These are phyloP conservation scores for Saccharomyces pastorianus DNA, from an alignment of 1,139 yeast species.

Conservation along the genomic window DNA sequence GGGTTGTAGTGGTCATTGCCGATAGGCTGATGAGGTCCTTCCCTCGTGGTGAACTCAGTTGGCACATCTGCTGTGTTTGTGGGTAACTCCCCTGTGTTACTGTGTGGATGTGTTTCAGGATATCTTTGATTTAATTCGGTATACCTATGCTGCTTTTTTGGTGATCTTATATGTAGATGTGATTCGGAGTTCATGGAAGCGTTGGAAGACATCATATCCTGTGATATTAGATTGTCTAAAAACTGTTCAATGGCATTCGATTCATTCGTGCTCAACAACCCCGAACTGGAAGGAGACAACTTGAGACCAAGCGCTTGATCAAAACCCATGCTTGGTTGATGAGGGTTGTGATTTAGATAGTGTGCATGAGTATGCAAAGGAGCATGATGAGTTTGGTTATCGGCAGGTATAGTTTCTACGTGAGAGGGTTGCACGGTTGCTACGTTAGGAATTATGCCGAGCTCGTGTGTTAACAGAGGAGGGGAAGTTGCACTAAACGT, in stretches of 20 bases:
- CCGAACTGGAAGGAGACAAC: constrained; percentile 7
- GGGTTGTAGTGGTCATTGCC: constrained; percentile 6
- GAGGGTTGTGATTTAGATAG: background rate
- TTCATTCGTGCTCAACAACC: constrained; percentile 27
- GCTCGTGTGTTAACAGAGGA: background rate
- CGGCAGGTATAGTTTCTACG: background rate
- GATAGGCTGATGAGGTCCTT: constrained; percentile 3
- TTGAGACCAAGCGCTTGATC: background rate
- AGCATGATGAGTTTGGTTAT: background rate
- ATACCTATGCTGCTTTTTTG: background rate
- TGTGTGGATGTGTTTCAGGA: background rate
- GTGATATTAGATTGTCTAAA: constrained; percentile 23
- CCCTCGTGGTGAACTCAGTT: background rate
- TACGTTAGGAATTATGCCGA: background rate
- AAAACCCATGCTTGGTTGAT: background rate
- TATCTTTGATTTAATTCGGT: background rate
- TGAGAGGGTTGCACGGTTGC: background rate
- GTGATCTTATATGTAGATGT: background rate
- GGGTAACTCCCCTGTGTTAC: background rate
- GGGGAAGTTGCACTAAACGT: background rate
- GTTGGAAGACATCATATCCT: background rate
- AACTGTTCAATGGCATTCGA: constrained; percentile 30
- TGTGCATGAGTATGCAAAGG: background rate
- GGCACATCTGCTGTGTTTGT: background rate
- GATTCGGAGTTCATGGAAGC: background rate